Evolutionary conservation across 106 monocot genomes (phyloP).

Genomic region (Gastrodia elata): DNA sequence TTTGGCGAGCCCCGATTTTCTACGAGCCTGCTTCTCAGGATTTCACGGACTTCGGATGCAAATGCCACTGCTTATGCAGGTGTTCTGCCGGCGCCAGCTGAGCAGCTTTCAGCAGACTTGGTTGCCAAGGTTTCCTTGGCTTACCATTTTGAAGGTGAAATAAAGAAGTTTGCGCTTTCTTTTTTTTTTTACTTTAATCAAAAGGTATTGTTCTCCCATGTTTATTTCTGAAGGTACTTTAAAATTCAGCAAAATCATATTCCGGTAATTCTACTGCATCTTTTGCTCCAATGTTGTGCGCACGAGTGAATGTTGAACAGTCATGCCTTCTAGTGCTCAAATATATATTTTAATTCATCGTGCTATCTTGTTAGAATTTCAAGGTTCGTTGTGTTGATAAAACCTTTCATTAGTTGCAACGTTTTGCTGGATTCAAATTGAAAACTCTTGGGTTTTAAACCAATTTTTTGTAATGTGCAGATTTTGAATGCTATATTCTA

Average conservation of each 20-base stretch:
- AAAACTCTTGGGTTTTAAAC: neutral
- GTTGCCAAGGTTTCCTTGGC: constrained; percentile 53
- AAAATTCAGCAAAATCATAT: neutral
- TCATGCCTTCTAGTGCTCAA: neutral
- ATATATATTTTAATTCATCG: neutral
- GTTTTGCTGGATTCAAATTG: neutral
- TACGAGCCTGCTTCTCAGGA: constrained; percentile 43
- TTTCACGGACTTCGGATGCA: constrained; percentile 26
- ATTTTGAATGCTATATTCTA: neutral
- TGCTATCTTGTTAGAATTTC: neutral
- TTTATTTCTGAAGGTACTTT: neutral
- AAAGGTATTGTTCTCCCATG: neutral
- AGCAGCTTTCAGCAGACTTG: constrained; percentile 35
- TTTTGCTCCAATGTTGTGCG: neutral
- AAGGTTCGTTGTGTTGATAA: neutral
- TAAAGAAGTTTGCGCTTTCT: neutral
- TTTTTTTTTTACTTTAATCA: neutral
- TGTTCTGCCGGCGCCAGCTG: neutral
- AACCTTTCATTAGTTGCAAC: neutral
- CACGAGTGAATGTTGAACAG: neutral
- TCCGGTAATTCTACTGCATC: neutral
- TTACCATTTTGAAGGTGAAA: constrained; percentile 59
- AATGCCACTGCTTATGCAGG: neutral
- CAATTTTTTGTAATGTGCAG: neutral
- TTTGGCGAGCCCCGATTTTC: constrained; percentile 40